phyloP scores from a whole-genome alignment of 2,329 filamentous ascomycete species.

The Penicillium italicum region DNA sequence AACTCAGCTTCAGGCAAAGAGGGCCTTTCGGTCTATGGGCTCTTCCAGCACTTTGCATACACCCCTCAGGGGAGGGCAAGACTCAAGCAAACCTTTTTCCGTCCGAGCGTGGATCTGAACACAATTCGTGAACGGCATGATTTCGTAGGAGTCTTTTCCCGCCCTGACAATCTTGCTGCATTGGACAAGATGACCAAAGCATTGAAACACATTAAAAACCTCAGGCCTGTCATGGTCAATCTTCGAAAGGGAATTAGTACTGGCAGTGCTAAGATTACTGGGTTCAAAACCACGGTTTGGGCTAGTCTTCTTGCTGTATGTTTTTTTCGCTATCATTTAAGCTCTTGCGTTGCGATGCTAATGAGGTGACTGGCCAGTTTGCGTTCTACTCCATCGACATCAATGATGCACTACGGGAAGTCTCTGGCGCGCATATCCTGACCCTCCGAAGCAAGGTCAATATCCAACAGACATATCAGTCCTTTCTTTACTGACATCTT shows the following conservation, averaged over 20 bases:
- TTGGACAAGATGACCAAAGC: slow-evolving; percentile 57
- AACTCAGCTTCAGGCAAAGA: slow-evolving; percentile 67
- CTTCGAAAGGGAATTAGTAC: slow-evolving; percentile 73
- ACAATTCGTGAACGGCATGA: slow-evolving; percentile 69
- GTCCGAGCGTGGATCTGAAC: slow-evolving; percentile 66
- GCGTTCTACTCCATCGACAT: slow-evolving; percentile 68
- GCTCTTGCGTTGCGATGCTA: background rate
- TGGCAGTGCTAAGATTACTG: slow-evolving; percentile 48
- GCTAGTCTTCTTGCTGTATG: slow-evolving; percentile 58
- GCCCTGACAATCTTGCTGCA: slow-evolving; percentile 61
- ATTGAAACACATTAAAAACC: slow-evolving; percentile 71
- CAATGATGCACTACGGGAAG: slow-evolving; percentile 58
- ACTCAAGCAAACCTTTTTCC: slow-evolving; percentile 76
- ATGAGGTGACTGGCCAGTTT: slow-evolving; percentile 52
- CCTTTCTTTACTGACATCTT: background rate
- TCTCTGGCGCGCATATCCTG: slow-evolving; percentile 54
- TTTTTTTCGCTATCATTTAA: background rate
- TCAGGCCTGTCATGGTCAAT: slow-evolving; percentile 64
- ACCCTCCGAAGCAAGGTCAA: slow-evolving; percentile 53
- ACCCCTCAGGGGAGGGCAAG: slow-evolving; percentile 74
- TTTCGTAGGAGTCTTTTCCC: slow-evolving; percentile 64
- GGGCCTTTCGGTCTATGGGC: slow-evolving; percentile 74
- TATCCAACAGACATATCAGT: background rate
- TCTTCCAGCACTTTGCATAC: slow-evolving; percentile 70
- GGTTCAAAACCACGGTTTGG: slow-evolving; percentile 68